These are phyloP conservation scores for Fusarium sp. DNA, from an alignment of 2,329 filamentous ascomycete genomes.

Conservation along the genomic window DNA sequence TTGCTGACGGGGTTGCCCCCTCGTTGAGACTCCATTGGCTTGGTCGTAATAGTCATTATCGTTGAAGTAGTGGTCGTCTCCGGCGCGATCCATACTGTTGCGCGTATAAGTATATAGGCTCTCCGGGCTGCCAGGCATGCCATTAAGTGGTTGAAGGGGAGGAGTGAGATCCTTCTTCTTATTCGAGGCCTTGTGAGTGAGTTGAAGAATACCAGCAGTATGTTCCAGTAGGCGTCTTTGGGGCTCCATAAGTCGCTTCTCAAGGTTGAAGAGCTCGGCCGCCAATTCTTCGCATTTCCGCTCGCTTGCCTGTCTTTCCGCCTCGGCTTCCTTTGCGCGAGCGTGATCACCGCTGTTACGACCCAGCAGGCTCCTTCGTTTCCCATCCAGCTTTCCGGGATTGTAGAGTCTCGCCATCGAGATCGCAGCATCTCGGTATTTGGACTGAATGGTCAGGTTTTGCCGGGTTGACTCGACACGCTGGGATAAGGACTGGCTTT, in stretches of 20 bases:
- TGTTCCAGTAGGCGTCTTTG: conserved; percentile 85
- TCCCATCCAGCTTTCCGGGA: conserved; percentile 59
- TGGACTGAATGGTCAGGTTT: conserved; percentile 88
- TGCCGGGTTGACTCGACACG: conserved; percentile 84
- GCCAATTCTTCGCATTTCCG: conserved; percentile 88
- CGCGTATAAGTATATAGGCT: conserved; percentile 76
- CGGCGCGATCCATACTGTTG: conserved; percentile 64
- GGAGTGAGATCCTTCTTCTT: conserved; percentile 62
- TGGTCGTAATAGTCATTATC: conserved; percentile 77
- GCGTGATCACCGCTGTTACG: conserved; percentile 61
- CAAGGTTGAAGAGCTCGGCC: conserved; percentile 79
- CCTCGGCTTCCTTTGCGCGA: conserved; percentile 70
- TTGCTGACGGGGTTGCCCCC: conserved; percentile 50
- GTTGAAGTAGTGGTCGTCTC: conserved; percentile 74
- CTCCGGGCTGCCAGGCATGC: conserved; percentile 78
- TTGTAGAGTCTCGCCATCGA: conserved; percentile 85
- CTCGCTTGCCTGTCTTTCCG: conserved; percentile 77
- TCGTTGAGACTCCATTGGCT: conserved; percentile 57
- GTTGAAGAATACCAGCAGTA: conserved; percentile 89
- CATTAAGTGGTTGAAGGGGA: conserved; percentile 56
- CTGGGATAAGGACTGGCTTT: conserved; percentile 74
- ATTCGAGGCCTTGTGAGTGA: conserved; percentile 80
- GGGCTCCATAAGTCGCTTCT: conserved; percentile 78
- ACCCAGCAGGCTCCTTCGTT: conserved; percentile 59
- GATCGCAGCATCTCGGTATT: conserved; percentile 91